Evolutionary conservation across 352 stramenopile genomes (phyloP), one percentile per base, ranked within the genome.

Genomic region (Globisporangium viniferum): DNA sequence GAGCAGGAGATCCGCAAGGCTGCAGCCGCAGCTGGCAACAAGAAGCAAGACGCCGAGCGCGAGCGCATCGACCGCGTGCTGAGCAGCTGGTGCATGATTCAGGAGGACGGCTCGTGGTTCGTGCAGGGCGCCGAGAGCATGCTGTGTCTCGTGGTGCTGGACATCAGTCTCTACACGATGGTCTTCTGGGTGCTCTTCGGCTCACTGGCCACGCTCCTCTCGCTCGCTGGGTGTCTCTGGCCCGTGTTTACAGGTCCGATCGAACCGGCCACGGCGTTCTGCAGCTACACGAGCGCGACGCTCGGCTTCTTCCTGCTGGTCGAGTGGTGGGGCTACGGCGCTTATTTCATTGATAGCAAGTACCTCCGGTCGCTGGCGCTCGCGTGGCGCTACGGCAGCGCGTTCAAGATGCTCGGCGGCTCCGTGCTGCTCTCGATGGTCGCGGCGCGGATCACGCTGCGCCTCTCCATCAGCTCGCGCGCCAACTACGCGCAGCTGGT

Each of bases 91-190:
- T 91, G 82, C 41, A 70, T 66, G 18, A 64, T 76, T 9, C 31
- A 57, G 6, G 61, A 61, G 39, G 64, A 74, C 12, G 68, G 76
- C 35, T 77, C 78, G 27, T 85, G 79, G 75, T 70, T 87, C 12
- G 69, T 88, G 12, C 78, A 84, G 51, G 82, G 80, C 7, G 79
- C 79, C 0, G 68, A 85, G 65, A 84, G 74, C 41, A 76, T 88
- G 70, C 62, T 79, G 53, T 91, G 82, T 56, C 79, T 91, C 20
- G 79, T 87, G 10, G 71, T 88, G 15, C 63, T 91, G 57, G 82
- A 91, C 63, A 88, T 77, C 2, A 77, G 78, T 54, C 65, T 78
- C 36, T 91, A 86, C 71, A 71, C 75, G 10, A 76, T 77, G 71
- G 59, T 72, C 10, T 63, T 89, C 6, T 89, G 80, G 78, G 64